Evolutionary conservation across 257 asterid genomes (phyloP).

Genomic region (Solanum tarijense): DNA sequence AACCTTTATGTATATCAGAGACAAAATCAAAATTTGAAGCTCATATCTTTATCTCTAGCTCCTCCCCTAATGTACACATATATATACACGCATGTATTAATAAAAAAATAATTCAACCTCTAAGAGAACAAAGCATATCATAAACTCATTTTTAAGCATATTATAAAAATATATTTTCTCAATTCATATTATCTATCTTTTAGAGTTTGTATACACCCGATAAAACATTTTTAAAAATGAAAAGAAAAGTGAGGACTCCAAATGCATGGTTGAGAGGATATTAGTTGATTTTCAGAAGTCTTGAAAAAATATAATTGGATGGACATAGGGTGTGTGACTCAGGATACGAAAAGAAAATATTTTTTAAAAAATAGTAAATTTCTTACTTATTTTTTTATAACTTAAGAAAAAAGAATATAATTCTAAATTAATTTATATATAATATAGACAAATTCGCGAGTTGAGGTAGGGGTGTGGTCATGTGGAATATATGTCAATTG

Average conservation of each 20-base stretch:
- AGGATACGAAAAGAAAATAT: neutral
- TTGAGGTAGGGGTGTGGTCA: too few relatives aligned
- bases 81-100: too few relatives aligned
- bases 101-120: too few relatives aligned
- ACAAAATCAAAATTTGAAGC: neutral
- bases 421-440: too few relatives aligned
- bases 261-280: neutral
- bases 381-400: too few relatives aligned
- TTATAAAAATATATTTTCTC: too few relatives aligned
- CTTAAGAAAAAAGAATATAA: too few relatives aligned
- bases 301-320: neutral
- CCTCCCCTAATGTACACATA: neutral
- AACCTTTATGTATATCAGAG: neutral
- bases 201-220: neutral
- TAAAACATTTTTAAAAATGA: neutral
- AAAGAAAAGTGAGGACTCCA: too few relatives aligned
- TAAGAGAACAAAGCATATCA: too few relatives aligned
- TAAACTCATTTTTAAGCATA: too few relatives aligned
- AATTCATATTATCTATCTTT: neutral
- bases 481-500: neutral
- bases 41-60: neutral
- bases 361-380: neutral
- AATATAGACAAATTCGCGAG: too few relatives aligned
- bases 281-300: neutral
- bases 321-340: neutral